phyloP scores from a whole-genome alignment of 1,139 yeast species.

The Nakaseomyces nivariensis region DNA sequence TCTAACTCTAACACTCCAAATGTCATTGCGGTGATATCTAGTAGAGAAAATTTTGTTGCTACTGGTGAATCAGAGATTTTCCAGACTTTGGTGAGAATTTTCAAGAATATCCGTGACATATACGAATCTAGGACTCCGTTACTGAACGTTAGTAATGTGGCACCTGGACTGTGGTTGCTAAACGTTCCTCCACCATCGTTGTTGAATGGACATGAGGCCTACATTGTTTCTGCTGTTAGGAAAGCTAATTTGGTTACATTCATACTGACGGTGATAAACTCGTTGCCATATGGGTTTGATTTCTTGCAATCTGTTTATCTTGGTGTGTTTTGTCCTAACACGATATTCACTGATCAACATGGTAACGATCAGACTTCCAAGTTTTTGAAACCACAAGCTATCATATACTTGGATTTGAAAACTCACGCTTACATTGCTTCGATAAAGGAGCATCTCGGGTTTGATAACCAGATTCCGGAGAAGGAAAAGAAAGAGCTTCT shows the following conservation, averaged over 20 bases:
- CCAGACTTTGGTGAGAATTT: slow-evolving; percentile 59
- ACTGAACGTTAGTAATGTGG: slow-evolving; percentile 38
- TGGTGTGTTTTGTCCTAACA: slow-evolving; percentile 69
- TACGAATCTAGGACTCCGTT: slow-evolving; percentile 62
- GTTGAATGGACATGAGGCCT: slow-evolving; percentile 49
- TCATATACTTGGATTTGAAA: slow-evolving; percentile 70
- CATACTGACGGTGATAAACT: slow-evolving; percentile 72
- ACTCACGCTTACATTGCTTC: slow-evolving; percentile 94
- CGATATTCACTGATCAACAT: neutral
- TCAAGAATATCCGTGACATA: slow-evolving; percentile 59
- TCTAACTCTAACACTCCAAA: slow-evolving; percentile 22
- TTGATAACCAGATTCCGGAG: slow-evolving; percentile 8
- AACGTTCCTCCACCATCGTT: slow-evolving; percentile 50
- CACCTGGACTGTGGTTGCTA: slow-evolving; percentile 59
- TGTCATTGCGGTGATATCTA: slow-evolving; percentile 15
- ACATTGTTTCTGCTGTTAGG: slow-evolving; percentile 55
- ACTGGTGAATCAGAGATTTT: slow-evolving; percentile 59
- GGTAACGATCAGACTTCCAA: slow-evolving; percentile 31
- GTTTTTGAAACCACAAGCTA: slow-evolving; percentile 70
- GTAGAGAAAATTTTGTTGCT: slow-evolving; percentile 12
- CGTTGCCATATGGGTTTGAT: slow-evolving; percentile 79
- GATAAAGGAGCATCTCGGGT: slow-evolving; percentile 46
- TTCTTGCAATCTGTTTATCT: slow-evolving; percentile 74
- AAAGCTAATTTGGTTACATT: slow-evolving; percentile 85
- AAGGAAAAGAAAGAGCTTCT: slow-evolving; percentile 53